Evolutionary conservation across 208 protist genomes (phyloP).

Genomic region (Trypanosoma brucei): DNA sequence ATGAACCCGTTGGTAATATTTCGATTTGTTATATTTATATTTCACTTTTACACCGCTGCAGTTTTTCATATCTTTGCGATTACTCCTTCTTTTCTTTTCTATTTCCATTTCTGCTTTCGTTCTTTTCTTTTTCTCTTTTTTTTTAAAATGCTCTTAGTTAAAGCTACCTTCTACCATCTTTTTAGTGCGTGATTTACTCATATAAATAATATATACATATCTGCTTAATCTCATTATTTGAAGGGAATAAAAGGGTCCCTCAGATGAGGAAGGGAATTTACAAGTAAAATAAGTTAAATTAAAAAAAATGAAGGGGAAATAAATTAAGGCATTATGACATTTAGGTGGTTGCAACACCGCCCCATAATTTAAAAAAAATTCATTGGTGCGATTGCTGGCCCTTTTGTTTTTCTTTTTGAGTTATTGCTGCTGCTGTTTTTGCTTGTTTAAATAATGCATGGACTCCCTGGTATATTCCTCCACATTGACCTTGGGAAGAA

Average conservation of each 20-base stretch:
- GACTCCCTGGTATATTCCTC: no score
- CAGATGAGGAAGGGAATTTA: no score
- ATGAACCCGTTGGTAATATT: no score
- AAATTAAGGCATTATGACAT: background rate
- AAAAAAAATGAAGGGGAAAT: background rate
- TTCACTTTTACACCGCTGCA: background rate
- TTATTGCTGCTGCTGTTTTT: no score
- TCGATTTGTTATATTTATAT: background rate
- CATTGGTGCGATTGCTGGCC: background rate
- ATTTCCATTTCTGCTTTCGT: constrained; percentile 1
- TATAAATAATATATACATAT: no score
- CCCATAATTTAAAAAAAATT: no score
- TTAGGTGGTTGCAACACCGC: background rate
- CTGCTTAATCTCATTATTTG: no score
- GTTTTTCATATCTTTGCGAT: background rate
- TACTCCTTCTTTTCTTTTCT: background rate
- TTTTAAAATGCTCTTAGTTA: background rate
- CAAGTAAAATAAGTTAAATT: background rate
- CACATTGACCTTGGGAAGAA: no score
- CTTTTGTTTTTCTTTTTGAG: background rate
- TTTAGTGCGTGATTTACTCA: no score
- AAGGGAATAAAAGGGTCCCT: no score
- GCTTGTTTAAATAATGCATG: no score
- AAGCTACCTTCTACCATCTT: no score
- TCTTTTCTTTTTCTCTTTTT: constrained; percentile 4